Evolutionary conservation across 1,139 yeast species (phyloP).

Genomic region (Eremothecium coryli): DNA sequence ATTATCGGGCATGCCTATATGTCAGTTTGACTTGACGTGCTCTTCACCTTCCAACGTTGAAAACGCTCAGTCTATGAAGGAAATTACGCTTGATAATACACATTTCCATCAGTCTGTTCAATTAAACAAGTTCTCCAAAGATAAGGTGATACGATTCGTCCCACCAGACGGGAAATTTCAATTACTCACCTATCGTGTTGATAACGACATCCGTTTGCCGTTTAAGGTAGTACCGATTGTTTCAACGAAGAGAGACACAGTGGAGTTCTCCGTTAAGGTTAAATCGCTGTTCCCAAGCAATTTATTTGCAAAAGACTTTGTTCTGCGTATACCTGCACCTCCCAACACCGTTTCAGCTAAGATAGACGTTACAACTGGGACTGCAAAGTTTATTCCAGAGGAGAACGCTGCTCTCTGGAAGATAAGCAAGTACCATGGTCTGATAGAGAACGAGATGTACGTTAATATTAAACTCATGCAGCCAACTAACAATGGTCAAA

Average conservation of each 20-base stretch:
- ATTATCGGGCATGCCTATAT: slow-evolving; percentile 65
- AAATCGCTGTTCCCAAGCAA: slow-evolving; percentile 57
- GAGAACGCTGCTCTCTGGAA: slow-evolving; percentile 63
- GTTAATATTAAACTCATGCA: slow-evolving; percentile 24
- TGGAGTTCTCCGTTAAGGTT: slow-evolving; percentile 52
- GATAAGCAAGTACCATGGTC: slow-evolving; percentile 59
- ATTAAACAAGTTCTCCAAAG: slow-evolving; percentile 56
- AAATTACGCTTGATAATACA: slow-evolving; percentile 59
- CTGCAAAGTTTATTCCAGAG: slow-evolving; percentile 58
- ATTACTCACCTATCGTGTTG: slow-evolving; percentile 65
- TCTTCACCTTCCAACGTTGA: too few relatives aligned
- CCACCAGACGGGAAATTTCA: slow-evolving; percentile 95
- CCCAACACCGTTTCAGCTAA: slow-evolving; percentile 46
- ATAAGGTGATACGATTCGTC: slow-evolving; percentile 58
- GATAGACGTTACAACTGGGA: slow-evolving; percentile 50
- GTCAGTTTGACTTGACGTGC: slow-evolving; percentile 55
- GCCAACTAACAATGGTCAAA: slow-evolving; percentile 17
- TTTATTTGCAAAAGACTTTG: slow-evolving; percentile 56
- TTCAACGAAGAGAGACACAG: slow-evolving; percentile 35
- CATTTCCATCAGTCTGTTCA: slow-evolving; percentile 87
- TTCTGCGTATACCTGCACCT: slow-evolving; percentile 62
- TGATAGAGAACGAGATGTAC: slow-evolving; percentile 43
- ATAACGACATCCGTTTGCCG: slow-evolving; percentile 58
- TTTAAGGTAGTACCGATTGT: slow-evolving; percentile 59
- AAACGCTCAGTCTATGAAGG: slow-evolving; percentile 14